Evolutionary conservation across 306 rosid species (phyloP), one percentile per base, ranked within the genome.

Genomic region (Cucumis hystrix): DNA sequence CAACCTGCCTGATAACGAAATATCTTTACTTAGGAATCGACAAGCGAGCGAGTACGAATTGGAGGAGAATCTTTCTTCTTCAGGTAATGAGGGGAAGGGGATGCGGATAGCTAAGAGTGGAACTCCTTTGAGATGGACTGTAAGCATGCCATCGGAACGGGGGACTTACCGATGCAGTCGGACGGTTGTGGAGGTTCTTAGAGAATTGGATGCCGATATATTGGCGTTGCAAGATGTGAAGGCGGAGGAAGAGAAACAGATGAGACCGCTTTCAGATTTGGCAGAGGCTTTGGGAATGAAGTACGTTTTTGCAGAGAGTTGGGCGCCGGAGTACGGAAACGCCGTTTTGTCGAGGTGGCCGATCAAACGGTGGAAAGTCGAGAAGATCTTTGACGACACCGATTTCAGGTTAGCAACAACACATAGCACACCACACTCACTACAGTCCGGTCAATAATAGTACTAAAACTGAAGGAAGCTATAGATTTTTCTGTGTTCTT

Each of bases 241-340:
- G 69, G 98, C 98, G 8, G 98, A 87, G 81, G 98, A 95, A 83
- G 97, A 90, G 65, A 95, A 92, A 76, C 96, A 80, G 9, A 95
- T 95, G 98, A 95, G 85, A 68, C 98, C 97, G 10, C 83, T 95
- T 76, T 92, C 98, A 0, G 97, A 95, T 78, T 92, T 95, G 81
- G 98, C 98, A 4, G 64, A 75, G 10, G 89, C 95, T 14, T 75
- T 95, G 69, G 96, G 98, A 0, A 92, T 95, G 98, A 81, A 84
- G 23, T 95, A 85, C 65, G 97, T 90, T 1, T 95, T 95, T 63
- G 98, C 98, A 0, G 98, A 95, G 78, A 95, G 98, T 77, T 95
- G 98, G 98, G 98, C 98, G 28, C 98, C 98, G 20, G 89, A 95
- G 79, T 95, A 87, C 74, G 98, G 98, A 74, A 95, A 90, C 68